Percentiles rank a stretch among this genome's conserved stretches.
These are phyloP conservation scores for Letharia columbiana DNA, from an alignment of 495 filamentous ascomycete species.

Conservation along the genomic window DNA sequence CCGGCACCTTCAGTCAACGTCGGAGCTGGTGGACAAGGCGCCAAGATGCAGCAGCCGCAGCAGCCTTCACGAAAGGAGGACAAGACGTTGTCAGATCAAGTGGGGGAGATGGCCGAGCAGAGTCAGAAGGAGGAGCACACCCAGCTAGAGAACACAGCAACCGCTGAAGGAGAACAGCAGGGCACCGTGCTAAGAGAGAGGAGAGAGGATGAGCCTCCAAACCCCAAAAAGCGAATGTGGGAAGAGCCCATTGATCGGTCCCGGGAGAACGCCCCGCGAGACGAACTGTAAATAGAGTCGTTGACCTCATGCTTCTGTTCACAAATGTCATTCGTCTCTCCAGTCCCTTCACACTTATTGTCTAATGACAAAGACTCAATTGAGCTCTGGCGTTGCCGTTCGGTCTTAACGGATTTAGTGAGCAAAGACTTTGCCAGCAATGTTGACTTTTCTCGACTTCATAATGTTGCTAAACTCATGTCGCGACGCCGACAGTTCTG, in stretches of 20 bases:
- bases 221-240: constrained; percentile 81
- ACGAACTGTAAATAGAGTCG: constrained; percentile 18
- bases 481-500: not conserved
- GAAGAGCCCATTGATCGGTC: constrained; percentile 38
- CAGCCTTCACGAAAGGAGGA: constrained; percentile 23
- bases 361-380: not conserved
- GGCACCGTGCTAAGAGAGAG: constrained; percentile 32
- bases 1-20: constrained; percentile 29
- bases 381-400: not conserved
- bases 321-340: not conserved
- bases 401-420: constrained; percentile 1
- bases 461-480: not conserved
- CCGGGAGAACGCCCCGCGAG: constrained; percentile 6
- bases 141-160: not conserved
- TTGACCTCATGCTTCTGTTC: not conserved
- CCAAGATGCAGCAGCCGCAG: constrained; percentile 26
- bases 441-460: not conserved
- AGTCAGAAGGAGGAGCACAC: constrained; percentile 29
- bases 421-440: not conserved
- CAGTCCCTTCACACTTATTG: not conserved
- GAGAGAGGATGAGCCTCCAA: constrained; percentile 43
- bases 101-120: constrained; percentile 48
- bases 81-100: constrained; percentile 43
- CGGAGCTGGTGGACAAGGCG: constrained; percentile 32
- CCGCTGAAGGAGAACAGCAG: constrained; percentile 5